Conservation (phyloP, 2,329 filamentous ascomycete genomes). For the Colletotrichum tanaceti region DNA sequence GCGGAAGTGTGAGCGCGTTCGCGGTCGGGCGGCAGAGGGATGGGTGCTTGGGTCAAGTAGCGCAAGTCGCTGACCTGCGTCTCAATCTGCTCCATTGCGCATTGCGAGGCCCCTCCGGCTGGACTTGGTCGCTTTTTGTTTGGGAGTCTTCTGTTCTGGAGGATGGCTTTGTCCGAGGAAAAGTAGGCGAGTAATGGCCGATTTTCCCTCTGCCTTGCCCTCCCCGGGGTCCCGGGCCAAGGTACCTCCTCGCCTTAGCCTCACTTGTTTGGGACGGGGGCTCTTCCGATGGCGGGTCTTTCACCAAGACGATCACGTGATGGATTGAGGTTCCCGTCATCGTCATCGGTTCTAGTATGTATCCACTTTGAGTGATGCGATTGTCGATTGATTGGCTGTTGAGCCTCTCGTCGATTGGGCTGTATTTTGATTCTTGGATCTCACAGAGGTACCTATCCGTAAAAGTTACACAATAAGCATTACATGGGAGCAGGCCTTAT, state of each 20-base stretch:
- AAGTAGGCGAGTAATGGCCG: constrained; percentile 33
- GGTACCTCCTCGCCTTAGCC: constrained; percentile 24
- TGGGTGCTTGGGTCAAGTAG: constrained; percentile 58
- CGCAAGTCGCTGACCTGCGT: constrained; percentile 66
- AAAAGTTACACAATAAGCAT: too few species aligned
- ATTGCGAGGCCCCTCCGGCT: constrained; percentile 28
- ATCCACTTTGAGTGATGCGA: constrained; percentile 14
- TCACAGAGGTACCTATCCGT: too few species aligned
- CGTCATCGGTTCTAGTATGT: not conserved
- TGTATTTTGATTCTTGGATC: too few species aligned
- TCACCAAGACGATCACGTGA: constrained; percentile 19
- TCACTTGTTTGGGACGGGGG: constrained; percentile 16
- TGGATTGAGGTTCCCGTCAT: constrained; percentile 43
- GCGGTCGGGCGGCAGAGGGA: constrained; percentile 45
- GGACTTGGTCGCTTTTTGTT: constrained; percentile 14
- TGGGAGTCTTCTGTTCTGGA: not conserved
- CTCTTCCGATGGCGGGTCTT: constrained; percentile 5
- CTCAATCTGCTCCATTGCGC: constrained; percentile 65
- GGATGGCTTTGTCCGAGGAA: constrained; percentile 9
- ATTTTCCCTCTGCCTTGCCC: constrained; percentile 22
- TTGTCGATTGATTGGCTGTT: constrained; percentile 20
- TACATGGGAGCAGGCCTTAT: too few species aligned
- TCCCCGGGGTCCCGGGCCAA: constrained; percentile 8
- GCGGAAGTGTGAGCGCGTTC: constrained; percentile 41
- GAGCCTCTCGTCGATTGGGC: not conserved